Evolutionary conservation across 805 yeast species (phyloP), one percentile per base, ranked within the genome.

Genomic region (Yamadazyma scolyti): DNA sequence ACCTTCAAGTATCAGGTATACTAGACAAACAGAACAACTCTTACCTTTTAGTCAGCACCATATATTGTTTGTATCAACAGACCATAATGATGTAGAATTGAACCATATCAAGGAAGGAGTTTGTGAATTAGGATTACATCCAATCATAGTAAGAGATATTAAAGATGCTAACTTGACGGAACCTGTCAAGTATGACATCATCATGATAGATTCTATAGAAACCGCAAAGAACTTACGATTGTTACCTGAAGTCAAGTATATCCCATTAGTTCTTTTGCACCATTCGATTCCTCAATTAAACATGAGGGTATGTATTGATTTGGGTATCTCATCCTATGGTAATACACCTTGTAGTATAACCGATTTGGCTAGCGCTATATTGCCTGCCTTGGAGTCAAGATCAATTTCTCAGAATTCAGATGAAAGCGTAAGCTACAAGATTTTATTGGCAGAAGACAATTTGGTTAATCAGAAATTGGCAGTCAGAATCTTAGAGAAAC

Each of bases 321-420:
- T 86, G 40, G 95, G 95, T 47, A 86, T 86, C 33, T 81, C 90
- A 8, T 81, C 93, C 0, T 85, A 83, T 52, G 95, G 95, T 27
- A 86, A 84, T 52, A 82, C 93, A 1, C 95, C 95, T 14, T 85
- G 95, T 51, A 75, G 89, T 0, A 74, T 80, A 8, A 75, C 81
- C 29, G 95, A 87, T 48, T 66, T 86, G 43, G 94, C 93, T 3
- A 81, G 87, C 28, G 84, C 86, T 15, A 68, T 86, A 47, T 77
- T 84, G 30, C 94, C 95, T 2, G 95, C 95, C 0, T 61, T 86
- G 35, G 95, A 86, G 52, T 78, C 87, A 9, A 71, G 93, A 38
- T 79, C 87, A 0, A 82, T 86, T 13, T 84, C 93, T 20, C 75
- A 82, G 28, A 82, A 82, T 52, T 74, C 82, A 13, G 93, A 85